Evolutionary conservation across 176 grass and related monocot species (phyloP).

Genomic region (Raddia distichophylla): DNA sequence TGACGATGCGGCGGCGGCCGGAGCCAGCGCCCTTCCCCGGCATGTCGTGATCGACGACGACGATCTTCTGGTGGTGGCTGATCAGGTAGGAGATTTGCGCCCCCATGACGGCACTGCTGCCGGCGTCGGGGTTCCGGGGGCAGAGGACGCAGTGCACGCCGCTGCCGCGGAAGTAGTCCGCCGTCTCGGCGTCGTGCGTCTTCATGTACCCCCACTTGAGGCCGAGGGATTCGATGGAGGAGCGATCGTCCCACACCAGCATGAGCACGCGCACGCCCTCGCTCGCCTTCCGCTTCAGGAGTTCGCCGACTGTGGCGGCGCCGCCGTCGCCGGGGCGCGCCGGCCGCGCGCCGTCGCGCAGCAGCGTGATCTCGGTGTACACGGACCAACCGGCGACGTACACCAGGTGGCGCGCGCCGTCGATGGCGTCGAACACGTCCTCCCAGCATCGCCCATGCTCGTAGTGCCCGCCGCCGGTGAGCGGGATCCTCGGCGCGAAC

Average conservation of each 20-base stretch:
- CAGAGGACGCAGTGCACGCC: constrained; percentile 79
- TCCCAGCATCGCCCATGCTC: constrained; percentile 72
- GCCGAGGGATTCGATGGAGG: constrained; percentile 62
- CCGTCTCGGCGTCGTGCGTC: constrained; percentile 83
- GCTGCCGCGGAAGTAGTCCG: constrained; percentile 57
- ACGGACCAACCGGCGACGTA: constrained; percentile 93
- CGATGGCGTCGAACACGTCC: constrained; percentile 90
- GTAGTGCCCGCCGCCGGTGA: constrained; percentile 62
- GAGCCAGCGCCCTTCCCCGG: constrained; percentile 44
- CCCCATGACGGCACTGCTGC: constrained; percentile 63
- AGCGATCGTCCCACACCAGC: constrained; percentile 95
- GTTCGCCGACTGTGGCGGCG: constrained; percentile 72
- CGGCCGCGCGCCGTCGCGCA: constrained; percentile 53
- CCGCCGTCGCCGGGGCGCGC: constrained; percentile 58
- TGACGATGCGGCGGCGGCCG: constrained; percentile 69
- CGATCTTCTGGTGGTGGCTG: constrained; percentile 91
- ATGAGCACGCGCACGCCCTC: constrained; percentile 81
- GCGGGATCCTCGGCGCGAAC: constrained; percentile 81
- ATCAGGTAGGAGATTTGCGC: constrained; percentile 70
- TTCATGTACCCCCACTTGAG: constrained; percentile 72
- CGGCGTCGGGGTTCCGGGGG: constrained; percentile 77
- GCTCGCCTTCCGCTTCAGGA: constrained; percentile 86
- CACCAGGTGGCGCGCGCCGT: constrained; percentile 69
- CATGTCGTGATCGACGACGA: constrained; percentile 91
- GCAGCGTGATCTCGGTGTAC: constrained; percentile 76